Evolutionary conservation across 1,139 yeast genomes (phyloP), one percentile per base, ranked within the genome.

Genomic region (Geotrichum fermentans): DNA sequence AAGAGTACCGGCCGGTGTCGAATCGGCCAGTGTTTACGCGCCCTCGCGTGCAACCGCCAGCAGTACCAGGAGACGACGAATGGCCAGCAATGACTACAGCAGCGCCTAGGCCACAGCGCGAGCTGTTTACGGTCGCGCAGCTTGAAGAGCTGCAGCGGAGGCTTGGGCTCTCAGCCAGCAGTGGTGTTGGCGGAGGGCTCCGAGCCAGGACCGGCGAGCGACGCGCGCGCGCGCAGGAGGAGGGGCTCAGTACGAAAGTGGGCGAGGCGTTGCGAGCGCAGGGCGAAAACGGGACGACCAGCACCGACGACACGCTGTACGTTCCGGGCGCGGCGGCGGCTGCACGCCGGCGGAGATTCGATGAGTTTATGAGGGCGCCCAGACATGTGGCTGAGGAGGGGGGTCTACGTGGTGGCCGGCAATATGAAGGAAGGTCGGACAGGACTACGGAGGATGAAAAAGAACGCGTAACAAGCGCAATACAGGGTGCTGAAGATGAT

Each of bases 101-200:
- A 14, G 4, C 33, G 4, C 13, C 16, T 10, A 22, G n/a, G 24
- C 40, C n/a, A 13, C 28, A 21, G 28, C 33, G 21, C 20, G 13
- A 40, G 2, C 24, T 40, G 28, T 40, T 29, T 17, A 40, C 43
- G 21, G 24, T 30, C 4, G 43, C 35, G 10, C 33, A 40, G 35
- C 43, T 40, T 3, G 26, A 29, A 13, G 43, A 40, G 14, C 34
- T 40, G 13, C 32, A 40, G 14, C 26, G 16, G 5, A 20, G 43
- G 14, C 36, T 40, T 1, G 43, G 43, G 6, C 24, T 40, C 7
- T n/a, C 34, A 13, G 14, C 4, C 7, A 16, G 11, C 40, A 14
- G 14, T 30, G 17, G 17, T 30, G n/a, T 14, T 5, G n/a, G 14
- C 5, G 34, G 34, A 14, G 28, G 10, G 28, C 8, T 6, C 10